Percentiles rank a stretch among this genome's conserved stretches.
phyloP scores from a whole-genome alignment of 257 asterid genomes.

The Paraleonurus japonicus region DNA sequence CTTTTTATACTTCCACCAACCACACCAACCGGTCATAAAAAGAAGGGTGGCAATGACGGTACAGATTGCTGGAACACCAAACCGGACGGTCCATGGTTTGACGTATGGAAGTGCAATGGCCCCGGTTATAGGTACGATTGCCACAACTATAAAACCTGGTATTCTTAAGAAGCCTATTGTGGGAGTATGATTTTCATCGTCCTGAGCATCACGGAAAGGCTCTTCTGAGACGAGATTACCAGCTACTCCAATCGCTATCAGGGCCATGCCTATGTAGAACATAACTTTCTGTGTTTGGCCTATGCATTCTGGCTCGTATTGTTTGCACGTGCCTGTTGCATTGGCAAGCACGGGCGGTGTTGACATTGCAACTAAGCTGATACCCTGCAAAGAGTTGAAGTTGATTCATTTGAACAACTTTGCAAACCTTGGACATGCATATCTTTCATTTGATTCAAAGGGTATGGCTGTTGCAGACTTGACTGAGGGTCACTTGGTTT shows the following conservation, averaged over 20 bases:
- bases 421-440: background rate
- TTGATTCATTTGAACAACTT: no score
- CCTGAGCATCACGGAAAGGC: slow-evolving; percentile 31
- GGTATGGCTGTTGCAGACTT: no score
- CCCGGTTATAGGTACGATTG: slow-evolving; percentile 35
- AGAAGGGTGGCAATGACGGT: slow-evolving; percentile 31
- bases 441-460: background rate
- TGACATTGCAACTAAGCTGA: slow-evolving; percentile 53
- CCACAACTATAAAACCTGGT: slow-evolving; percentile 2
- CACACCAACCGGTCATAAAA: slow-evolving; percentile 31
- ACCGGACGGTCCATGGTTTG: slow-evolving; percentile 54
- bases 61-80: slow-evolving; percentile 54
- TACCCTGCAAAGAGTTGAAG: slow-evolving; percentile 42
- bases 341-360: slow-evolving; percentile 54
- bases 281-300: slow-evolving; percentile 43
- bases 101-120: slow-evolving; percentile 48
- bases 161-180: background rate
- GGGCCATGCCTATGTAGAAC: slow-evolving; percentile 47
- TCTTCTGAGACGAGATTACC: slow-evolving; percentile 43
- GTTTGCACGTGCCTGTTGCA: slow-evolving; percentile 43
- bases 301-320: slow-evolving; percentile 41
- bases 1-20: background rate
- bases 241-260: slow-evolving; percentile 48
- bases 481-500: no score
- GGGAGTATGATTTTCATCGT: background rate